Percentiles rank a stretch among this genome's conserved stretches.
phyloP scores from a whole-genome alignment of 1,139 yeast species.

The Kurtzmaniella quercitrusa region DNA sequence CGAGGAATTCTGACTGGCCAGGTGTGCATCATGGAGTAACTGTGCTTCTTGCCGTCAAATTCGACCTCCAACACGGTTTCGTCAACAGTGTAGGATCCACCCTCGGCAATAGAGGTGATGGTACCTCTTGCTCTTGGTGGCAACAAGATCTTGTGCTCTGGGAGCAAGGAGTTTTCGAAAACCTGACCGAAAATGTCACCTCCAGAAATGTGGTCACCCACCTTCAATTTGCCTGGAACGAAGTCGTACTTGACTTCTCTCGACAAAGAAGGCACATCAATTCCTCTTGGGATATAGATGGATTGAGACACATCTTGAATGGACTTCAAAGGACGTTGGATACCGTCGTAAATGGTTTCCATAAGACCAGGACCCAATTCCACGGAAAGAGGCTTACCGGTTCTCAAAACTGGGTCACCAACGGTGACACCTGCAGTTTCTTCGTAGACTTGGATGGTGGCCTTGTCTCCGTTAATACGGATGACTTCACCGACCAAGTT shows the following conservation, averaged over 20 bases:
- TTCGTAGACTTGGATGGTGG: constrained; percentile 97
- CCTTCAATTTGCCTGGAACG: constrained; percentile 71
- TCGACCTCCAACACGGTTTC: constrained; percentile 90
- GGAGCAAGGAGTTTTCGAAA: constrained; percentile 86
- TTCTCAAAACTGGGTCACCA: constrained; percentile 96
- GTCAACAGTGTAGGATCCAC: constrained; percentile 87
- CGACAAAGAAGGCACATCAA: constrained; percentile 88
- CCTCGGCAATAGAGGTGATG: constrained; percentile 78
- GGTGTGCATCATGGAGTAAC: constrained; percentile 92
- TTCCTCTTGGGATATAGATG: constrained; percentile 97
- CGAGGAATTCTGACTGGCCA: constrained; percentile 99
- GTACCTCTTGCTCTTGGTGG: constrained; percentile 99
- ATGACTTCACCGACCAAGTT: constrained; percentile 96
- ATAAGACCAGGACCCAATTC: constrained; percentile 98
- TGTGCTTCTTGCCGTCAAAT: constrained; percentile 79
- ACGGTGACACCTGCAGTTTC: constrained; percentile 99
- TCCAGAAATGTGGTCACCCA: constrained; percentile 97
- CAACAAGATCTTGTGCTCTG: constrained; percentile 87
- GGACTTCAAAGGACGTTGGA: constrained; percentile 95
- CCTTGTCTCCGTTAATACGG: constrained; percentile 93
- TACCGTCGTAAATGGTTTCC: constrained; percentile 99
- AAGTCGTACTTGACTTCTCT: constrained; percentile 83
- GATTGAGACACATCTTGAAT: constrained; percentile 83
- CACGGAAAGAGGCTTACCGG: constrained; percentile 96
- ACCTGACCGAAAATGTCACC: constrained; percentile 96